These are phyloP conservation scores for Aurifilum marmelostoma DNA, from an alignment of 2,329 filamentous ascomycete genomes.

Conservation along the genomic window DNA sequence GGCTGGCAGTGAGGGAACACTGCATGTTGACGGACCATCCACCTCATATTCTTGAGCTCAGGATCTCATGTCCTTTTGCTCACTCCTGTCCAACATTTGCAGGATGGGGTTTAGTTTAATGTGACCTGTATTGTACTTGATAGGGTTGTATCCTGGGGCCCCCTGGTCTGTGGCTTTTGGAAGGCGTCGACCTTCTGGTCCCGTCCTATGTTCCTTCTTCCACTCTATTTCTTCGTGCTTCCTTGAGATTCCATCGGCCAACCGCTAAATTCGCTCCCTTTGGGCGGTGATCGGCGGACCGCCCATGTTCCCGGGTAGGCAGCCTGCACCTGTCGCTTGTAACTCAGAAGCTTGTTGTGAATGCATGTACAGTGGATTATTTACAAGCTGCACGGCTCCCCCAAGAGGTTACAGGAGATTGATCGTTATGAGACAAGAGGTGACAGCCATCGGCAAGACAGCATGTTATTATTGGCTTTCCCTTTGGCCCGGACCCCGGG, in stretches of 20 bases:
- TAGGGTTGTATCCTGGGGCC: too few species aligned
- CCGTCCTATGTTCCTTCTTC: neutral
- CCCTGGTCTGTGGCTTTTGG: neutral
- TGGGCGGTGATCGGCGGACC: neutral
- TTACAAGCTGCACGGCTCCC: neutral
- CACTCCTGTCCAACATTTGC: neutral
- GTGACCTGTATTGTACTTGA: too few species aligned
- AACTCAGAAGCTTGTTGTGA: neutral
- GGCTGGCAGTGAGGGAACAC: neutral
- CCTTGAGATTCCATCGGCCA: neutral
- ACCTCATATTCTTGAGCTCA: neutral
- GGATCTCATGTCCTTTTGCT: neutral
- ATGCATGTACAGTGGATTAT: slow-evolving; percentile 3
- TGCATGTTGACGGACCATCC: neutral
- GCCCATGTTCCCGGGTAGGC: neutral
- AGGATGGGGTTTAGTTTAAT: neutral
- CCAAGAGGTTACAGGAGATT: neutral
- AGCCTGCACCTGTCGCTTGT: neutral
- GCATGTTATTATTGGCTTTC: neutral
- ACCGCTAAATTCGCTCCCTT: neutral
- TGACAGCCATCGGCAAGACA: neutral
- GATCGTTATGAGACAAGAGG: neutral
- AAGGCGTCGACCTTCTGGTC: too few species aligned
- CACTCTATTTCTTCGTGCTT: neutral
- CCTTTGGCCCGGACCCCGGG: neutral